Conservation (phyloP, 768 basidiomycete genomes). For the Boletus bicolor region DNA sequence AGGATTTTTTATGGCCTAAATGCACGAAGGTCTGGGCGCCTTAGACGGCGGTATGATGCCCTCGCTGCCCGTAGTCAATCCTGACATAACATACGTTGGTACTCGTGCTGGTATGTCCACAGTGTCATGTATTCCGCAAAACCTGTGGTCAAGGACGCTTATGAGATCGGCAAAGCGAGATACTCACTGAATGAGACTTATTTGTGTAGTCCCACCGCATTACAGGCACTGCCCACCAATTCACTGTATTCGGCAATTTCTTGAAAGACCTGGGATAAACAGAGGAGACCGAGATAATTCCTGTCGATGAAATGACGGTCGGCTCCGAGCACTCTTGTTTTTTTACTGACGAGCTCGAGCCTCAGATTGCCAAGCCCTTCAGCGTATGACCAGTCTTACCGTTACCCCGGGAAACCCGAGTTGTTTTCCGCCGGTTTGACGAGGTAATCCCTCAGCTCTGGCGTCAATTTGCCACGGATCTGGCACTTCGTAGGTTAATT, state of each 20-base stretch:
- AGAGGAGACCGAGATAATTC: background rate
- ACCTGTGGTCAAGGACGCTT: background rate
- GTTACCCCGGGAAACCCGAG: background rate
- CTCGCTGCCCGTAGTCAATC: background rate
- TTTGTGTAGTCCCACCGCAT: background rate
- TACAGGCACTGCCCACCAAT: background rate
- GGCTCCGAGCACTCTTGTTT: background rate
- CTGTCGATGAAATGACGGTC: background rate
- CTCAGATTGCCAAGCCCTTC: background rate
- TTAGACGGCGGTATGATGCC: background rate
- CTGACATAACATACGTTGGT: background rate
- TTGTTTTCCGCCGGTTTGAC: background rate
- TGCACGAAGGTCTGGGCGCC: background rate
- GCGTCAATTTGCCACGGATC: background rate
- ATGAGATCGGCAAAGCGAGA: background rate
- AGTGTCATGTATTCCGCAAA: too few relatives aligned
- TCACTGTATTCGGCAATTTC: background rate
- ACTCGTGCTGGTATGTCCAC: background rate
- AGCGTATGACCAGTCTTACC: background rate
- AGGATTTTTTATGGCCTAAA: background rate
- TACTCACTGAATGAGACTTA: background rate
- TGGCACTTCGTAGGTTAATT: background rate
- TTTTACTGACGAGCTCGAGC: background rate
- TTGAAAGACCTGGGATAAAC: background rate
- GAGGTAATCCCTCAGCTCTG: too few relatives aligned